Evolutionary conservation across 2,329 filamentous ascomycete species (phyloP), one percentile per base, ranked within the genome.

Genomic region (Trichoderma cornu-damae): DNA sequence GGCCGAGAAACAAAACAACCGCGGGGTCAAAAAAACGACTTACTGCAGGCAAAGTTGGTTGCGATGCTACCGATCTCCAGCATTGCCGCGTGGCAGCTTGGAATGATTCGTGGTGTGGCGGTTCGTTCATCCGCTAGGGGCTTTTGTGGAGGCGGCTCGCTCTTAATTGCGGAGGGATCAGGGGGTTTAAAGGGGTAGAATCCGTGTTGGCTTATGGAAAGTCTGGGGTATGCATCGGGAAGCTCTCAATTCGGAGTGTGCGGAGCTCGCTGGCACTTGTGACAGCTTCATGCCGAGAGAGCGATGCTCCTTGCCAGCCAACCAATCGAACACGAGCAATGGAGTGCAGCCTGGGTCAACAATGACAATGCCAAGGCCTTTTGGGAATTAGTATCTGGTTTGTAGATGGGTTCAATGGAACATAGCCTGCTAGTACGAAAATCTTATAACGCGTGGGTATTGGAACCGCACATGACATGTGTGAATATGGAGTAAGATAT

Each of bases 141-240:
- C 16, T 9, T 37, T 47, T 37, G 42, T n/a, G 34, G 46, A 51
- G 35, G 24, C 24, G 48, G 35, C 24, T 51, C 35, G n/a, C 30
- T 47, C 35, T 9, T 37, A 16, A 49, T n/a, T 40, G 35, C 26
- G 37, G 37, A 50, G 22, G 30, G 22, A 46, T n/a, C n/a, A 28
- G 46, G 54, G 46, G 34, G 28, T 9, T 18, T 42, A 50, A 55
- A 38, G 18, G 43, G 30, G 24, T 26, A 20, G 20, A 4, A 30
- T 20, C 12, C 20, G 34, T 34, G 18, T 8, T 42, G 34, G 9
- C 26, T 35, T 34, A 7, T 30, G 24, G 20, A 49, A 40, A 50
- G 55, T 58, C 55, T 34, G 55, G 55, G 55, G 55, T 52, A 58
- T 58, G 55, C 48, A 58, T 34, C 22, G 43, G 44, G 34, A 47